A percentile compares a stretch with the other conserved stretches of the same genome.
phyloP scores from a whole-genome alignment of 345 rosid species.

The Crucihimalaya himalaica region DNA sequence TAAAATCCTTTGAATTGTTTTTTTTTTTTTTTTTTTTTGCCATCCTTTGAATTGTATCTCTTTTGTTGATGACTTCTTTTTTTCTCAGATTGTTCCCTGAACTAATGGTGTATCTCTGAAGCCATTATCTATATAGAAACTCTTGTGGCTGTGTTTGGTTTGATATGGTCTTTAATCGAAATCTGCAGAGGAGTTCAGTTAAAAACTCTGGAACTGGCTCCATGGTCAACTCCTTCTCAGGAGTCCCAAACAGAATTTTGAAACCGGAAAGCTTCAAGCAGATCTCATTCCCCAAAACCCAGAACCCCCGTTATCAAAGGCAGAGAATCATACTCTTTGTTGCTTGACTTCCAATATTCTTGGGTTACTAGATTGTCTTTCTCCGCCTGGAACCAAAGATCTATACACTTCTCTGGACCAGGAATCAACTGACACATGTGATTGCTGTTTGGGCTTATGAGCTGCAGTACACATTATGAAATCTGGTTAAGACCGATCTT shows the following conservation, averaged over 20 bases:
- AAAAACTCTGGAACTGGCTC: neutral
- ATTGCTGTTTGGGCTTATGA: neutral
- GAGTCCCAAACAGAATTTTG: neutral
- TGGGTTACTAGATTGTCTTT: neutral
- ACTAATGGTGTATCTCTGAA: neutral
- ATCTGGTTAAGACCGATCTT: neutral
- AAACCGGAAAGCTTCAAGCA: neutral
- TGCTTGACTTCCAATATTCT: neutral
- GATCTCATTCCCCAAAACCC: neutral
- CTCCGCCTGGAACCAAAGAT: neutral
- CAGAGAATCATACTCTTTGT: neutral
- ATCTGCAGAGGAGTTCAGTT: neutral
- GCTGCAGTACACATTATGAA: neutral
- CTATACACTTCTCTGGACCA: neutral
- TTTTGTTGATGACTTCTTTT: neutral
- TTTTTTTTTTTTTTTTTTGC: too few species aligned
- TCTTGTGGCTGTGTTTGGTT: neutral
- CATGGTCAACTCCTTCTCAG: neutral
- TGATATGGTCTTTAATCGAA: neutral
- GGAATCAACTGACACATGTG: neutral
- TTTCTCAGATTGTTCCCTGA: constrained; percentile 2
- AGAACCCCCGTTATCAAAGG: neutral
- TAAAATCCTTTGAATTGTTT: neutral
- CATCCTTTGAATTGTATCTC: neutral
- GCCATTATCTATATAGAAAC: neutral